Evolutionary conservation across 148 eudicot species (phyloP).

Genomic region (Arctostaphylos glauca): DNA sequence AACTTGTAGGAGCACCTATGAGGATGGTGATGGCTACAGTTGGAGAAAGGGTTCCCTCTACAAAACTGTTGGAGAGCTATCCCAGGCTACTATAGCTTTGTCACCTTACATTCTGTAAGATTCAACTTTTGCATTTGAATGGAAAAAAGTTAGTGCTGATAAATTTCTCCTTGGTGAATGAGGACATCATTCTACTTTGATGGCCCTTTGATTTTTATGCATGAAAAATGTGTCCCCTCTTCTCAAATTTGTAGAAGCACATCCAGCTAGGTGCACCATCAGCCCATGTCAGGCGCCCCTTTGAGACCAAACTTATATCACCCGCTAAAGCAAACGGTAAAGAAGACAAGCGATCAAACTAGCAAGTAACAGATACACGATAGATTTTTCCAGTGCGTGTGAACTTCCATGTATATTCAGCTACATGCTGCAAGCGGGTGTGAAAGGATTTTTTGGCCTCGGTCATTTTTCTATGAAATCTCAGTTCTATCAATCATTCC

Average conservation of each 20-base stretch:
- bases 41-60: conserved; percentile 40
- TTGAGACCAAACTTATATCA: too few relatives aligned
- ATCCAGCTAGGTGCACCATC: too few relatives aligned
- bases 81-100: conserved; percentile 38
- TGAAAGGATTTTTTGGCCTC: too few relatives aligned
- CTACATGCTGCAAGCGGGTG: too few relatives aligned
- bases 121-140: conserved; percentile 12
- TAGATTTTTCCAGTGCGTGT: too few relatives aligned
- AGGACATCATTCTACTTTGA: not conserved
- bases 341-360: too few relatives aligned
- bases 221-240: not conserved
- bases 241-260: not conserved
- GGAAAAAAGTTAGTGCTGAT: not conserved
- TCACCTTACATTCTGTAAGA: conserved; percentile 63
- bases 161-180: not conserved
- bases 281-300: too few relatives aligned
- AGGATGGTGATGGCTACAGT: conserved; percentile 32
- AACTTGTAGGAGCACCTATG: conserved; percentile 34
- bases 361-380: too few relatives aligned
- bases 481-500: too few relatives aligned
- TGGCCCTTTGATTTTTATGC: not conserved
- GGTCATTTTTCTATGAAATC: too few relatives aligned
- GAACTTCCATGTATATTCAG: too few relatives aligned
- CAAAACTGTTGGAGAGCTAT: conserved; percentile 48
- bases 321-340: too few relatives aligned